Conservation (phyloP, 257 asterid genomes). For the Agastache rugosa region DNA sequence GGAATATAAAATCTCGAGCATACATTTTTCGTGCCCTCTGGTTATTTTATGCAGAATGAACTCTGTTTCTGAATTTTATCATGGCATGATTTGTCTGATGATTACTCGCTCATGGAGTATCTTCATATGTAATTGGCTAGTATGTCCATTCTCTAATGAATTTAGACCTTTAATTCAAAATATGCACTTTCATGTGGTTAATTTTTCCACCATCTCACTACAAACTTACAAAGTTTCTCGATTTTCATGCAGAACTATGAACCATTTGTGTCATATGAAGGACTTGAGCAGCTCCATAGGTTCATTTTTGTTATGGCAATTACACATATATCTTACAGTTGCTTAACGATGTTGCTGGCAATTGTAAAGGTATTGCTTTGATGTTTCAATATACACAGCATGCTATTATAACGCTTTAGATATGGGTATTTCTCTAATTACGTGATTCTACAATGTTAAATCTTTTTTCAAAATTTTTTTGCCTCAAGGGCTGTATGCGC, state of each 20-base stretch:
- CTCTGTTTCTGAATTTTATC: neutral
- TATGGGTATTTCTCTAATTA: neutral
- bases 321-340: constrained; percentile 92
- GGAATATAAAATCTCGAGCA: constrained; percentile 14
- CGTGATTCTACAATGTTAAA: neutral
- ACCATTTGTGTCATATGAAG: constrained; percentile 96
- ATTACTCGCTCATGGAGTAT: neutral
- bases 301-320: constrained; percentile 98
- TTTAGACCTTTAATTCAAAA: constrained; percentile 3
- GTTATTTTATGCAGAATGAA: constrained; percentile 6
- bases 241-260: constrained; percentile 68
- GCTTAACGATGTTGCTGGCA: constrained; percentile 96
- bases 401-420: constrained; percentile 1
- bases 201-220: neutral
- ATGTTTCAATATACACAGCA: constrained; percentile 3
- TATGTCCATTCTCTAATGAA: neutral
- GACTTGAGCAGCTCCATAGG: constrained; percentile 97
- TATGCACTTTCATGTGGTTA: constrained; percentile 1
- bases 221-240: neutral
- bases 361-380: constrained; percentile 77
- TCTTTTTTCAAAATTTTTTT: neutral
- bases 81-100: neutral
- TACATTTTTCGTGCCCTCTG: constrained; percentile 10
- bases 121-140: neutral
- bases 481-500: neutral